These are phyloP conservation scores for Candida insectorum DNA, from an alignment of 805 yeast genomes.

Conservation along the genomic window DNA sequence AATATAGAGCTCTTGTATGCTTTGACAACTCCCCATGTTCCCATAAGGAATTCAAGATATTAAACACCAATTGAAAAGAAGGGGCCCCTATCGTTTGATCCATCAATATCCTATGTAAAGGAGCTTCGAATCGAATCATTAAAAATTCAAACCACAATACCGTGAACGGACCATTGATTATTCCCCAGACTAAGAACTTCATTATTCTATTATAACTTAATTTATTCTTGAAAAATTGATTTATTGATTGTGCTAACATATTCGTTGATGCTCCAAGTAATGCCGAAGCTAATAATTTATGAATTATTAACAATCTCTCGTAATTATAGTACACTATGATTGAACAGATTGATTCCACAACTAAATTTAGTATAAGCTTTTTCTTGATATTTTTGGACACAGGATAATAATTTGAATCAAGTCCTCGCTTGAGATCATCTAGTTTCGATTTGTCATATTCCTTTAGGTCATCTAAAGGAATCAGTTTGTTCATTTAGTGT, in stretches of 20 bases:
- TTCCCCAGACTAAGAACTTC: slow-evolving; percentile 61
- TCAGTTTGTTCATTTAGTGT: slow-evolving; percentile 8
- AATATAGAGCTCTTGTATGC: slow-evolving; percentile 33
- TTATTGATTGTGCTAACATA: slow-evolving; percentile 40
- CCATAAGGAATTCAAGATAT: slow-evolving; percentile 51
- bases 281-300: slow-evolving; percentile 33
- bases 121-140: slow-evolving; percentile 30
- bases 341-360: slow-evolving; percentile 24
- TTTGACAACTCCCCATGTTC: slow-evolving; percentile 43
- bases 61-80: slow-evolving; percentile 49
- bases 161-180: slow-evolving; percentile 53
- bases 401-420: slow-evolving; percentile 13
- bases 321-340: slow-evolving; percentile 28
- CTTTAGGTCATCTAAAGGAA: slow-evolving; percentile 6
- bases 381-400: slow-evolving; percentile 9
- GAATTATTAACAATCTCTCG: slow-evolving; percentile 16
- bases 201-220: slow-evolving; percentile 26
- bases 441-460: slow-evolving; percentile 5
- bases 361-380: slow-evolving; percentile 19
- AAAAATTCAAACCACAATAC: slow-evolving; percentile 54
- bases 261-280: slow-evolving; percentile 39
- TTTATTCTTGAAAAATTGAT: slow-evolving; percentile 32
- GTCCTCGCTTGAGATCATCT: slow-evolving; percentile 11
- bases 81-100: slow-evolving; percentile 60
- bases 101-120: slow-evolving; percentile 37